Base-by-base conservation (phyloP, 2,329 filamentous ascomycete species). In the Apiospora arundinis region DNA sequence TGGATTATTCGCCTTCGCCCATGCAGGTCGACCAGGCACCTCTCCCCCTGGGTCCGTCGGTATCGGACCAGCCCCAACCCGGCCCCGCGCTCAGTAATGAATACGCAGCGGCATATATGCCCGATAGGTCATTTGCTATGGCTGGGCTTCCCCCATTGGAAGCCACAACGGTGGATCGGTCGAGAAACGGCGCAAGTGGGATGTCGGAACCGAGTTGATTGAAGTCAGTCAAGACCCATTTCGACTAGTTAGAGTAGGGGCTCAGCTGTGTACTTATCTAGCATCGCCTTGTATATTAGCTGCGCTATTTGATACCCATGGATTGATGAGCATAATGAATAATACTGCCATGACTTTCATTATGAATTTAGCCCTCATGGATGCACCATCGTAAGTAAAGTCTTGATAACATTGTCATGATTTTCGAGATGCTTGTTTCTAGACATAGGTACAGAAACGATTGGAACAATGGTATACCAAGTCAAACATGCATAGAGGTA, bases 301-400 rank as follows among this genome's bases (percentile, higher is more conserved):
- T 40, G 56, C 32, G 56, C 56, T 63, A 40, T 63, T 63, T 63
- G 56, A 63, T 63, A 63, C 56, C 56, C 32, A 63, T 63, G 56
- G 56, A 12, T 40, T 37, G 56, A 63, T 11, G 42, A 45, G 32
- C 56, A 63, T 63, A 63, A 63, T 63, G 56, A 63, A 23, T 63
- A 40, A 63, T 63, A 40, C 18, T 63, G 56, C 56, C 37, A 63
- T 40, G 56, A 37, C 18, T 32, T 32, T 32, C 32, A 32, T 32
- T 9, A 18, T 56, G 49, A 56, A 32, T 18, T 12, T 25, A 21
- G 49, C 25, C 28, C 48, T 16, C 25, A 28, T 49, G 7, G 7
- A 8, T n/a, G 2, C 21, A 8, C 21, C 21, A 7, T 25, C 23
- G 11, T 52, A 18, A 46, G 23, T 52, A 23, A 28, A 4, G 8